Percentiles rank a stretch among this genome's conserved stretches.
phyloP scores from a whole-genome alignment of 2,329 filamentous ascomycete genomes.

The Calonectria crousiana region DNA sequence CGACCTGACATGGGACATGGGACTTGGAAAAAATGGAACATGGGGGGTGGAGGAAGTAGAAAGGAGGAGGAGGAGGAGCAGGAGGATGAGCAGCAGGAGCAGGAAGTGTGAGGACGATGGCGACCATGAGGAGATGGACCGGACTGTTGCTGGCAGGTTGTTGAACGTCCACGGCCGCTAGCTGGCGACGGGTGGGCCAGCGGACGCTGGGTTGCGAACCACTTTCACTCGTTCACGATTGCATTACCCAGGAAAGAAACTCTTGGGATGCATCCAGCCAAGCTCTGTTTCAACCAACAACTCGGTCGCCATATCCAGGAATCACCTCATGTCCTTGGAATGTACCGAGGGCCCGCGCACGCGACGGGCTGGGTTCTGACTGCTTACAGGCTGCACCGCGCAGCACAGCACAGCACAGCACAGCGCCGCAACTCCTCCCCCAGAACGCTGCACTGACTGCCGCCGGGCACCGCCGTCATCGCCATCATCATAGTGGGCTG shows the following conservation, averaged over 20 bases:
- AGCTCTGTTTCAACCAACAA: background rate
- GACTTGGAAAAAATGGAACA: slow-evolving; percentile 1
- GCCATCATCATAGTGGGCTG: slow-evolving; percentile 1
- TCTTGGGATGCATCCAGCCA: slow-evolving; percentile 1
- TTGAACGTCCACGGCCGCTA: background rate
- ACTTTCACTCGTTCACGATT: background rate
- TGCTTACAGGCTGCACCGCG: background rate
- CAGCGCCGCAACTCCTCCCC: background rate
- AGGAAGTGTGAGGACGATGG: background rate
- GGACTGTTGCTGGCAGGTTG: background rate
- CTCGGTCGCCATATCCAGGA: background rate
- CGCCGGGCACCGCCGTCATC: background rate
- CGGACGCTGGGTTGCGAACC: background rate
- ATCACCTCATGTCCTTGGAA: background rate
- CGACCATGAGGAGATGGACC: background rate
- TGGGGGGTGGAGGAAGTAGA: background rate
- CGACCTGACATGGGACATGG: slow-evolving; percentile 6
- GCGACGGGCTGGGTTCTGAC: background rate
- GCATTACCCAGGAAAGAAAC: background rate
- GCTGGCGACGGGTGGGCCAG: background rate
- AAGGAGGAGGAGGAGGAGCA: background rate
- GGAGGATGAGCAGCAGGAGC: background rate
- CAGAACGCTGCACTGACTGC: slow-evolving; percentile 2
- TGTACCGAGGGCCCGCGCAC: background rate
- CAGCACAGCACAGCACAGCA: background rate